Evolutionary conservation across 2,329 filamentous ascomycete species (phyloP), one percentile per base, ranked within the genome.

Genomic region (Trichocomaceae sp.): DNA sequence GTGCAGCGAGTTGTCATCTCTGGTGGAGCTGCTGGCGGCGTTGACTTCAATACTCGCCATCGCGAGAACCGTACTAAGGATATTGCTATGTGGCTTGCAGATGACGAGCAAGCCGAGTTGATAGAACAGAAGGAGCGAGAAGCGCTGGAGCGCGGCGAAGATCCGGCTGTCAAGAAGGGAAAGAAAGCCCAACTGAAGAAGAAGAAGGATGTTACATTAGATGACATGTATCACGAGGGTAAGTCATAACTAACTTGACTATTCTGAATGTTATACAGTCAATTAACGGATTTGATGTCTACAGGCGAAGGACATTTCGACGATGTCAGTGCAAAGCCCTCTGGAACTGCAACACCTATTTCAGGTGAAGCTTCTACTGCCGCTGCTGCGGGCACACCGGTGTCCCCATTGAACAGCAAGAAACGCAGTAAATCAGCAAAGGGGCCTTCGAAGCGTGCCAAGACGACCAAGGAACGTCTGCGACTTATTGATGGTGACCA

Each of bases 201-300:
- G 70, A 72, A 73, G 71, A 71, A 72, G 53, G 82, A 85, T 69
- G 74, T 85, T 60, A 84, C 79, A 66, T 75, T 97, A 72, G 93
- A 97, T 70, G 92, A 96, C 68, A 90, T 99, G 88, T 99, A 99
- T 75, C 93, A 99, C 70, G 93, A 99, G 80, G 93, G 93, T 96
- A 72, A 84, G 88, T 75, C n/a, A 29, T 29, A 29, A 15, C 26
- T 37, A 26, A 26, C 23, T 7, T 26, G 3, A 3, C 7, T 3
- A 3, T 5, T 47, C 13, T 29, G 15, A n/a, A 26, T 51, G 17
- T 58, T 59, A 66, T 53, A 22, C 19, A n/a, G 20, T 44, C 23
- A 31, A 9, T 39, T 39, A 52, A 49, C 57, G 63, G 50, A 64
- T 60, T 59, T 69, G 75, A 42, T 44, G 12, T 35, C 31, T 58